Percentiles rank a stretch among this genome's conserved stretches.
Conservation (phyloP, 306 rosid genomes). For the Sophora flavescens region DNA sequence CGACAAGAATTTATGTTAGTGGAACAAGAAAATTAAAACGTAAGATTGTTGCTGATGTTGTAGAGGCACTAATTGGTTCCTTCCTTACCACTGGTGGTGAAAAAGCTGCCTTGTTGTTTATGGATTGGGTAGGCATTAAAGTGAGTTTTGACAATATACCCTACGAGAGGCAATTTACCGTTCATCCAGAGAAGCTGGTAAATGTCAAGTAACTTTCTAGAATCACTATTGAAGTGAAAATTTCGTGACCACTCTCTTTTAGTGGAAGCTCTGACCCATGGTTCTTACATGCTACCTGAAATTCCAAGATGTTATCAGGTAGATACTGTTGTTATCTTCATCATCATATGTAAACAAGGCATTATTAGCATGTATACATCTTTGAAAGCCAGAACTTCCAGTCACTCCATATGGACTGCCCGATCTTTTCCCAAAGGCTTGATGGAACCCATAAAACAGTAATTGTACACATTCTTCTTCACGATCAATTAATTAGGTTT, state of each 20-base stretch:
- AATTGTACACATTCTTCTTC: background rate
- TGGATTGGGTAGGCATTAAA: slow-evolving; percentile 81
- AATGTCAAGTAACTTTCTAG: slow-evolving; percentile 60
- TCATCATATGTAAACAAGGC: slow-evolving; percentile 1
- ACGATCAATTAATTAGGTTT: slow-evolving; percentile 9
- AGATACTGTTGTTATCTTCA: slow-evolving; percentile 8
- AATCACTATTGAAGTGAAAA: slow-evolving; percentile 64
- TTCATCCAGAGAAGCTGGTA: slow-evolving; percentile 54
- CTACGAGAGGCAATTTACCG: slow-evolving; percentile 49
- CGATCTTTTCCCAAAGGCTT: background rate
- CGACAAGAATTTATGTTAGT: slow-evolving; percentile 49
- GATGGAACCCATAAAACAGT: background rate
- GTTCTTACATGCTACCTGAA: slow-evolving; percentile 89
- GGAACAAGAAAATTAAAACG: slow-evolving; percentile 59
- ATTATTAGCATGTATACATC: background rate
- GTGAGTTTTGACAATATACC: slow-evolving; percentile 58
- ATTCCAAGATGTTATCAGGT: slow-evolving; percentile 94
- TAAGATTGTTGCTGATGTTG: slow-evolving; percentile 81
- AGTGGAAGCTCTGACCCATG: slow-evolving; percentile 91
- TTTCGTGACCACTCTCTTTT: slow-evolving; percentile 68
- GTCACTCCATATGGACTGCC: background rate
- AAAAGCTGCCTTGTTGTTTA: slow-evolving; percentile 65
- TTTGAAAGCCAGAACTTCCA: background rate
- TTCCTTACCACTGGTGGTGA: slow-evolving; percentile 81
- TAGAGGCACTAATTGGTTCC: slow-evolving; percentile 94